Base-by-base conservation (phyloP, 2,329 filamentous ascomycete species). In the Cadophora gregata region DNA sequence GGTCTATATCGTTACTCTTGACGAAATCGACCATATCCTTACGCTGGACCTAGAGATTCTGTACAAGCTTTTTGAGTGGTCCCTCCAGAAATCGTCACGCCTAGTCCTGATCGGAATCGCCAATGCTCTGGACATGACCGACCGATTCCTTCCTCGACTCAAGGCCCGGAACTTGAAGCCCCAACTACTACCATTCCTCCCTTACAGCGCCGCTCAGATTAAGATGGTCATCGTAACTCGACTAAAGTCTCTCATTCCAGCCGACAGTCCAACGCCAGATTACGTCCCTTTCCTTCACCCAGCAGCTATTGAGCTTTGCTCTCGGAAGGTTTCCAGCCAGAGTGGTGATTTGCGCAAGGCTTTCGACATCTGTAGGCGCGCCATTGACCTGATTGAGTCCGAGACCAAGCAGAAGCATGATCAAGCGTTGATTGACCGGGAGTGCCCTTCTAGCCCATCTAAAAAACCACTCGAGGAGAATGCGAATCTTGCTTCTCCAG, bases 11-110 rank as follows among this genome's bases (percentile, higher is more conserved):
- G 88, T 99, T 33, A 91, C 93, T 1, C 83, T 99, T 66, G 96
- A 99, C 75, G 96, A 99, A 80, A 95, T 99, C 67, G 96, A 99
- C 75, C 92, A 97, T 75, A 89, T 99, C 59, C 84, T 99, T 48
- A 95, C 92, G 1, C 84, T 97, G 70, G 95, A 97, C 72, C 82
- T 96, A 66, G 93, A 96, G 72, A 90, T 96, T 63, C 83, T 99
- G 16, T 97, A 98, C 80, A 91, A 89, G 69, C 83, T 99, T n/a
- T 97, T 99, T 73, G 94, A 97, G 77, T 98, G 95, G 94, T 96
- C 96, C 1, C 82, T 99, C 75, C 88, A 93, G 69, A 89, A 89
- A 70, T 86, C 87, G 1, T 97, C 96, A 0, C 88, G 87, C 24
- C 88, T 99, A 5, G 83, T 96, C 42, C 83, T 99, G 21, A 87